Base-by-base conservation (phyloP, 257 asterid species). In the Rhazya stricta region DNA sequence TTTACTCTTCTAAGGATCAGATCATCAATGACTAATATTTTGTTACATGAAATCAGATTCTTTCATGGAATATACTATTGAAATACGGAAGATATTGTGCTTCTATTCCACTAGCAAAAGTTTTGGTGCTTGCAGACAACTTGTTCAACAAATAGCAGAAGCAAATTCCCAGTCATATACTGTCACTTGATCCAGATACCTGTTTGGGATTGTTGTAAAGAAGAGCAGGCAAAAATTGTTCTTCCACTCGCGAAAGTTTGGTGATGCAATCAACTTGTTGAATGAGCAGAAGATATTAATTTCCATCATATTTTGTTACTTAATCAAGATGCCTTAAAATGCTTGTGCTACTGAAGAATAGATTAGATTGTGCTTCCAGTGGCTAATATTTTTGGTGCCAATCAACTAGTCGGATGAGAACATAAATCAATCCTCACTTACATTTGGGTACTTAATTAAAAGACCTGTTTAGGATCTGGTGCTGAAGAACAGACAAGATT, bases 191-290 rank as follows among this genome's bases (percentile, higher is more conserved):
- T 50, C 32, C 73, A 75, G 43, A 67, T 8, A 9, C 72, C 72
- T 51, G 13, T 15, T 13, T 42, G 32, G 63, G 41, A 36, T 23
- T 29, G 1, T 32, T n/a, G 34, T 43, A 57, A 76, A 43, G 48
- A 67, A 69, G 61, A 69, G 27, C 61, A 42, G 71, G 34, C 12
- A 54, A 76, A 56, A 46, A 62, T 74, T 63, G 51, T 74, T 57
- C 78, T 67, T 71, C 80, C 81, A 71, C 77, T 65, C 39, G 48
- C 46, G 16, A 60, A 77, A 72, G 77, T 21, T 23, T 30, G 57
- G 34, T 27, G 16, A 21, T 68, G 50, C 70, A 27, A 71, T 62
- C 56, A 41, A 58, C 57, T 77, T 71, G 54, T 50, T 63, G 12
- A 8, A n/a, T 9, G 53, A 48, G 36, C 53, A 77, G 23, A n/a